Evolutionary conservation across 768 basidiomycete genomes (phyloP).

Genomic region (Hirschioporus abietinus): DNA sequence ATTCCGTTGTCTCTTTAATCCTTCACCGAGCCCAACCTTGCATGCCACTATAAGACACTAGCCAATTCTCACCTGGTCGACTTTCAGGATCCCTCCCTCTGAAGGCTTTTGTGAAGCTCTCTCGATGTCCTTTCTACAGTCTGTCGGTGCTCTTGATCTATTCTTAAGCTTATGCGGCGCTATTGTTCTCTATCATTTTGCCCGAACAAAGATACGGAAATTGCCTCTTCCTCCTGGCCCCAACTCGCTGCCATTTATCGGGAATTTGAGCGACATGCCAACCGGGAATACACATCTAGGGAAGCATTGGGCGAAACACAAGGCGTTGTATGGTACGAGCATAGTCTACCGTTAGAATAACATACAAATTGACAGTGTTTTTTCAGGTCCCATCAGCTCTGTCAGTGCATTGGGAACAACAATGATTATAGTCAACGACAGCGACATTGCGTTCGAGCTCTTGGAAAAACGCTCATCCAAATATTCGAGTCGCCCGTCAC

Average conservation of each 20-base stretch:
- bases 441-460: constrained; percentile 12
- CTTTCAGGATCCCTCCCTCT: too few relatives aligned
- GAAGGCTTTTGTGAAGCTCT: too few relatives aligned
- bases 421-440: constrained; percentile 14
- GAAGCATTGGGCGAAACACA: not conserved
- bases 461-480: constrained; percentile 11
- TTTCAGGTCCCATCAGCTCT: not conserved
- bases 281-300: constrained; percentile 30
- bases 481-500: constrained; percentile 14
- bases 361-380: not conserved
- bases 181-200: not conserved
- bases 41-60: too few relatives aligned
- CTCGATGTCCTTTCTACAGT: not conserved
- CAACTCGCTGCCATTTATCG: constrained; percentile 42
- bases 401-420: not conserved
- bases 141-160: not conserved
- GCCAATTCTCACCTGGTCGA: too few relatives aligned
- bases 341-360: not conserved
- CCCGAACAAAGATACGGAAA: constrained; percentile 17
- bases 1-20: too few relatives aligned
- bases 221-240: constrained; percentile 53
- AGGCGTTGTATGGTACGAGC: not conserved
- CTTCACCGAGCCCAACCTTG: too few relatives aligned
- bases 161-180: not conserved
- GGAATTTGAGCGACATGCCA: constrained; percentile 46